Evolutionary conservation across 1,284 basidiomycete species (phyloP).

Genomic region (Cryptococcus deneoformans): DNA sequence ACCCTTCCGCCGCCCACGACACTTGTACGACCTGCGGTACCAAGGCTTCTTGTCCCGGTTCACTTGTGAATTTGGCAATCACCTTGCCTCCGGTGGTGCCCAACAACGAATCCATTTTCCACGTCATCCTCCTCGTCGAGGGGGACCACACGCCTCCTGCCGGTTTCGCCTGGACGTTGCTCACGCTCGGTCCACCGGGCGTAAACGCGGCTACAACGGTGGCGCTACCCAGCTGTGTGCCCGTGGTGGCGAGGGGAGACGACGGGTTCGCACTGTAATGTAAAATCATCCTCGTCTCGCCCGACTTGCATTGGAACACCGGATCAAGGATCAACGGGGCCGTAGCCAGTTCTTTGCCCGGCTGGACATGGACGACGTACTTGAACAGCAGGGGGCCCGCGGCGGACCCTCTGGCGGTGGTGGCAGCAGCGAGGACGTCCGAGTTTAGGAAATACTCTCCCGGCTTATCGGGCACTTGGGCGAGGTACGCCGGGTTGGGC

Average conservation of each 20-base stretch:
- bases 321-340: slow-evolving; percentile 53
- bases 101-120: slow-evolving; percentile 44
- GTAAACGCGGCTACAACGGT: slow-evolving; percentile 47
- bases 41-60: slow-evolving; percentile 27
- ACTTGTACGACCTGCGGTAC: slow-evolving; percentile 46
- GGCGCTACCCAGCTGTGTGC: slow-evolving; percentile 12
- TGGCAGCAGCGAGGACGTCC: slow-evolving; percentile 38
- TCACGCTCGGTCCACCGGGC: slow-evolving; percentile 36
- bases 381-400: slow-evolving; percentile 50
- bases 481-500: slow-evolving; percentile 54
- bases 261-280: slow-evolving; percentile 36
- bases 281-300: slow-evolving; percentile 55
- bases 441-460: slow-evolving; percentile 54
- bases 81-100: slow-evolving; percentile 38
- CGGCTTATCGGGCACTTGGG: slow-evolving; percentile 45
- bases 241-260: neutral
- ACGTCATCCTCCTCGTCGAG: slow-evolving; percentile 46
- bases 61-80: slow-evolving; percentile 52
- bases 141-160: slow-evolving; percentile 48
- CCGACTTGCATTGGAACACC: slow-evolving; percentile 54
- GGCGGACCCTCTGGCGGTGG: neutral
- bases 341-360: slow-evolving; percentile 33
- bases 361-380: slow-evolving; percentile 53
- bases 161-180: slow-evolving; percentile 55
- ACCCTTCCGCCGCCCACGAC: slow-evolving; percentile 49